phyloP scores from a whole-genome alignment of 78 protist genomes.

The Speleostelium caveatum region DNA sequence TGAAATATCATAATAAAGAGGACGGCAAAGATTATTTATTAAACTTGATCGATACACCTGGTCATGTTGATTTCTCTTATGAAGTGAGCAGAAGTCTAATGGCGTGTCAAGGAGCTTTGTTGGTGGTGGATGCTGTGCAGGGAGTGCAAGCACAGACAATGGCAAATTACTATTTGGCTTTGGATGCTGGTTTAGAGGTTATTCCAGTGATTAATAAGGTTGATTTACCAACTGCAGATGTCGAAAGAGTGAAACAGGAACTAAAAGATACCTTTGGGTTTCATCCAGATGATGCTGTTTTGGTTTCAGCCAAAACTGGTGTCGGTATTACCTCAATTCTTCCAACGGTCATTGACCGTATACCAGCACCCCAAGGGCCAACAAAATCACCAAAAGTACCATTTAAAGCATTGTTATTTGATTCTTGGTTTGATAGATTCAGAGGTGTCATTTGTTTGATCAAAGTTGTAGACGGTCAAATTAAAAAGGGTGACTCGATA shows the following conservation, averaged over 20 bases:
- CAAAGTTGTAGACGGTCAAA: slow-evolving; percentile 79
- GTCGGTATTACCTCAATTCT: slow-evolving; percentile 74
- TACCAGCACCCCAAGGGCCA: slow-evolving; percentile 92
- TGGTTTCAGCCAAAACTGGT: slow-evolving; percentile 65
- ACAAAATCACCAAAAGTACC: slow-evolving; percentile 5
- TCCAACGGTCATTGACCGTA: slow-evolving; percentile 81
- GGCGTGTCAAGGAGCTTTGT: slow-evolving; percentile 92
- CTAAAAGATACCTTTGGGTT: slow-evolving; percentile 65
- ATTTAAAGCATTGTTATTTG: slow-evolving; percentile 88
- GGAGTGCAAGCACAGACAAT: slow-evolving; percentile 94
- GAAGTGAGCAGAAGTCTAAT: slow-evolving; percentile 88
- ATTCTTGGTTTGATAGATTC: slow-evolving; percentile 89
- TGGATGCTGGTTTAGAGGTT: slow-evolving; percentile 76
- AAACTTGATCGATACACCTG: slow-evolving; percentile 95
- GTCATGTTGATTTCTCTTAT: slow-evolving; percentile 94
- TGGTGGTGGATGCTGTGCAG: slow-evolving; percentile 89
- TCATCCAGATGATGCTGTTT: slow-evolving; percentile 34
- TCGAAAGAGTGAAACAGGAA: slow-evolving; percentile 38
- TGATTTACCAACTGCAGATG: slow-evolving; percentile 85
- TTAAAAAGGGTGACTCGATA: slow-evolving; percentile 58
- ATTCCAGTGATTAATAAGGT: slow-evolving; percentile 94
- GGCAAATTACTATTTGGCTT: slow-evolving; percentile 86
- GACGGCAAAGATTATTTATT: slow-evolving; percentile 79
- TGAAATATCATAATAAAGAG: slow-evolving; percentile 42
- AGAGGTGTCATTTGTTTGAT: slow-evolving; percentile 91